Evolutionary conservation across 345 rosid species (phyloP).

Genomic region (Erysimum cheiranthoides): DNA sequence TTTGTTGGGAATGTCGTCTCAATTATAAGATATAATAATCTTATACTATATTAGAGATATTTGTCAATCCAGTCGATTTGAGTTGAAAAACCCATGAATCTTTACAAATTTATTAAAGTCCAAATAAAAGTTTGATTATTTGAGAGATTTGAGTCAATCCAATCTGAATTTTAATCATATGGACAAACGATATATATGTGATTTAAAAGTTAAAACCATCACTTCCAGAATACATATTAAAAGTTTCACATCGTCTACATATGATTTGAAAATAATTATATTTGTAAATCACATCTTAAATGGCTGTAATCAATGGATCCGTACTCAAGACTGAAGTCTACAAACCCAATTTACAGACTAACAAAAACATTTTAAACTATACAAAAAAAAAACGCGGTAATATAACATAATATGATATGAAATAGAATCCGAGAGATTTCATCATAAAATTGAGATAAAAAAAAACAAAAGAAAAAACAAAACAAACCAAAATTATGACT

Average conservation of each 20-base stretch:
- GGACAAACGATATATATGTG: neutral
- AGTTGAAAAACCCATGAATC: neutral
- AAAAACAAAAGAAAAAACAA: neutral
- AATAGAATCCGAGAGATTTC: constrained; percentile 15
- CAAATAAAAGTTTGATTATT: neutral
- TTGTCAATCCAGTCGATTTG: neutral
- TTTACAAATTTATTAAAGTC: neutral
- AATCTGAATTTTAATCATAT: neutral
- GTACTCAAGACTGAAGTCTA: neutral
- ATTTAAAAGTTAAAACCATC: neutral
- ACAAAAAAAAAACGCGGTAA: neutral
- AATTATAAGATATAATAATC: neutral
- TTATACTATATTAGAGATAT: neutral
- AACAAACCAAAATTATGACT: constrained; percentile 8
- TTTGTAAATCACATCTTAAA: neutral
- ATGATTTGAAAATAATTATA: too few relatives aligned
- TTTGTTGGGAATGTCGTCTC: neutral
- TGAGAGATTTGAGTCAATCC: neutral
- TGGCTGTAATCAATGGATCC: neutral
- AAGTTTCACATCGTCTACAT: neutral
- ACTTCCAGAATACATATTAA: neutral
- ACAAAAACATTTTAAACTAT: neutral
- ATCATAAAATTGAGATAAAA: constrained; percentile 15
- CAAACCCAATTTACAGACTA: neutral
- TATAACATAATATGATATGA: neutral